Evolutionary conservation across 1,284 basidiomycete genomes (phyloP).

Genomic region (Trichosporon faecale): DNA sequence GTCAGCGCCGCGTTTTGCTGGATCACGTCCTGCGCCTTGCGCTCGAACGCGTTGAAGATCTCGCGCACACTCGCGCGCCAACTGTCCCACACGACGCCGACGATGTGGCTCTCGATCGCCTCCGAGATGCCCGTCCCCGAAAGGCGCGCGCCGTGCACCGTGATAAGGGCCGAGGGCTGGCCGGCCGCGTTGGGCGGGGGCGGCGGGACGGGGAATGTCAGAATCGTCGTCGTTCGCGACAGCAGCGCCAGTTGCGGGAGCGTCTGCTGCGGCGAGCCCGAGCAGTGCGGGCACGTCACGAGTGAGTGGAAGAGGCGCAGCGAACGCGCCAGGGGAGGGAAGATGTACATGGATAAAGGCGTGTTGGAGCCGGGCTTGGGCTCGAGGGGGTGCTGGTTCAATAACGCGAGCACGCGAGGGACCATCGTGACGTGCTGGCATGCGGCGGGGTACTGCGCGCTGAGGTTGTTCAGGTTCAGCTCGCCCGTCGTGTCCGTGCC

Average conservation of each 20-base stretch:
- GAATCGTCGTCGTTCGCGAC: constrained; percentile 48
- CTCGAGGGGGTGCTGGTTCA: constrained; percentile 43
- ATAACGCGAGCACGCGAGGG: constrained; percentile 43
- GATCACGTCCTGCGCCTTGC: constrained; percentile 49
- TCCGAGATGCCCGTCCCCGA: constrained; percentile 48
- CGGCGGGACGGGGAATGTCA: constrained; percentile 47
- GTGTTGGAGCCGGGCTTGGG: constrained; percentile 49
- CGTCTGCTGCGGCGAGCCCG: constrained; percentile 46
- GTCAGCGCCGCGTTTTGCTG: constrained; percentile 30
- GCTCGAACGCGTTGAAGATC: constrained; percentile 46
- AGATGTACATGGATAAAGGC: constrained; percentile 42
- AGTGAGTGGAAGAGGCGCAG: constrained; percentile 47
- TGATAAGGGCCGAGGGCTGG: constrained; percentile 42
- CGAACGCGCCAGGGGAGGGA: constrained; percentile 44
- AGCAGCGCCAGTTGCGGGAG: constrained; percentile 51
- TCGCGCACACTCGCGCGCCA: constrained; percentile 51
- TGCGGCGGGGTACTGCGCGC: constrained; percentile 23
- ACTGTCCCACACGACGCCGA: constrained; percentile 51
- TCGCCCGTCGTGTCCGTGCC: constrained; percentile 27
- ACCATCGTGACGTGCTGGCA: constrained; percentile 43
- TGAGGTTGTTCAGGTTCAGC: constrained; percentile 29
- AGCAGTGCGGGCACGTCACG: constrained; percentile 39
- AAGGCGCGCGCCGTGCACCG: constrained; percentile 46
- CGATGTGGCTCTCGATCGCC: constrained; percentile 52
- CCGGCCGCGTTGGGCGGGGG: constrained; percentile 39